Percentiles rank a stretch among this genome's conserved stretches.
Conservation (phyloP, 805 yeast genomes). For the Starmerella sp. region DNA sequence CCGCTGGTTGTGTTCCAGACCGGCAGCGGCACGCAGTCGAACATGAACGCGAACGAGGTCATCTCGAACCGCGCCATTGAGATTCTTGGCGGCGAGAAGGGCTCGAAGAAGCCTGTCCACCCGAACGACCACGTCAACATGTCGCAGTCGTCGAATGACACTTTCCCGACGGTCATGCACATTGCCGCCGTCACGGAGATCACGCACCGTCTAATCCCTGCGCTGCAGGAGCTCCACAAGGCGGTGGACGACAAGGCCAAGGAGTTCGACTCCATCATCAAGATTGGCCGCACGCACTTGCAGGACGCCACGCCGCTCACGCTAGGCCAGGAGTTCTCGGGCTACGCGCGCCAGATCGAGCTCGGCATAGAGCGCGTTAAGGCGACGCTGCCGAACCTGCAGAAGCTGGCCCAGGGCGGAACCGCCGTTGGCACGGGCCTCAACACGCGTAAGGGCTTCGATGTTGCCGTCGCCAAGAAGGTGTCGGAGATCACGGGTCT, state of each 20-base stretch:
- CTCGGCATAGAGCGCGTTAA: conserved; percentile 86
- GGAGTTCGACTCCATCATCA: conserved; percentile 81
- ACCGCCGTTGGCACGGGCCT: conserved; percentile 99
- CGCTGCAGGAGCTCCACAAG: conserved; percentile 63
- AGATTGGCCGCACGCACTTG: conserved; percentile 97
- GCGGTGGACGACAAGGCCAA: conserved; percentile 66
- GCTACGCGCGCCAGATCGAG: conserved; percentile 85
- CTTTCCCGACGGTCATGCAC: conserved; percentile 99
- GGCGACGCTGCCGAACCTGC: conserved; percentile 59
- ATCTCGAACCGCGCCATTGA: conserved; percentile 98
- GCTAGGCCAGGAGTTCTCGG: conserved; percentile 94
- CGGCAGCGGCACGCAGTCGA: conserved; percentile 96
- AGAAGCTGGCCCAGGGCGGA: conserved; percentile 93
- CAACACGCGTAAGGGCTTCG: conserved; percentile 87
- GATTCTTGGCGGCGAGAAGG: conserved; percentile 80
- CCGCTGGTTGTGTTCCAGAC: conserved; percentile 98
- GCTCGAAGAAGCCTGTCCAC: conserved; percentile 89
- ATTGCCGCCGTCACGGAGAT: conserved; percentile 95
- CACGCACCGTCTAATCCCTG: conserved; percentile 63
- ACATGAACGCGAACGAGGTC: conserved; percentile 98
- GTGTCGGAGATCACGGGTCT: conserved; percentile 80
- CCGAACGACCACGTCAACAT: conserved; percentile 98
- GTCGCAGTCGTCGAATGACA: conserved; percentile 97
- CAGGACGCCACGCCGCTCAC: conserved; percentile 99
- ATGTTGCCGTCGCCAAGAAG: conserved; percentile 72